Evolutionary conservation across 192 early-diverging fungal species (phyloP), one percentile per base, ranked within the genome.

Genomic region (Podila clonocystis): DNA sequence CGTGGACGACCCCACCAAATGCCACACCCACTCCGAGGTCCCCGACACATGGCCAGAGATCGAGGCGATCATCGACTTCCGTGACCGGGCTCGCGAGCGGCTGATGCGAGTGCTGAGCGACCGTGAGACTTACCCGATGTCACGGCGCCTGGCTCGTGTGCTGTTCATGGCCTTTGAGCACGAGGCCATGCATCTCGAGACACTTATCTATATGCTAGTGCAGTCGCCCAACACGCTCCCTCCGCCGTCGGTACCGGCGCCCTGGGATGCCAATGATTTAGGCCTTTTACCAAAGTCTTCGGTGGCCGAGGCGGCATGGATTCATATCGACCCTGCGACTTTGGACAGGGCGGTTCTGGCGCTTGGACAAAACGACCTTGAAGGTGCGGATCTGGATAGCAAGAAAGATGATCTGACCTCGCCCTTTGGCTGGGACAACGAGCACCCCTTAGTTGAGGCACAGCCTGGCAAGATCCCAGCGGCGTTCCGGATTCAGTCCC

Each of bases 121-220:
- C 12, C 31, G 72, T 31, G 58, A 62, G 2, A n/a, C 48, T 20
- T 74, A 71, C 31, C 60, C 62, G 22, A 73, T 85, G 34, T 31
- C 68, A 13, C 79, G 80, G 30, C 67, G 83, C 29, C 29, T 89
- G 34, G 89, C 85, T 7, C 85, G 94, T 24, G 89, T 90, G 19
- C 31, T 97, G 26, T 95, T 89, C 89, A 96, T 98, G 95, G 85
- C 87, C 15, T 97, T 93, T 85, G 97, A 98, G 78, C 97, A 98
- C 75, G 94, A 98, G 68, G 95, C 92, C 1, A 93, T 97, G 95
- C 97, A 98, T 67, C 78, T 96, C 9, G 97, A 98, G 77, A 98
- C 97, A 0, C 48, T 98, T 22, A 80, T 98, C 3, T 96, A 97
- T 70, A 98, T 98, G 95, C 77, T 96, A 4, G 85, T 95, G 6